Evolutionary conservation across 768 basidiomycete genomes (phyloP), one percentile per base, ranked within the genome.

Genomic region (Bullera alba): DNA sequence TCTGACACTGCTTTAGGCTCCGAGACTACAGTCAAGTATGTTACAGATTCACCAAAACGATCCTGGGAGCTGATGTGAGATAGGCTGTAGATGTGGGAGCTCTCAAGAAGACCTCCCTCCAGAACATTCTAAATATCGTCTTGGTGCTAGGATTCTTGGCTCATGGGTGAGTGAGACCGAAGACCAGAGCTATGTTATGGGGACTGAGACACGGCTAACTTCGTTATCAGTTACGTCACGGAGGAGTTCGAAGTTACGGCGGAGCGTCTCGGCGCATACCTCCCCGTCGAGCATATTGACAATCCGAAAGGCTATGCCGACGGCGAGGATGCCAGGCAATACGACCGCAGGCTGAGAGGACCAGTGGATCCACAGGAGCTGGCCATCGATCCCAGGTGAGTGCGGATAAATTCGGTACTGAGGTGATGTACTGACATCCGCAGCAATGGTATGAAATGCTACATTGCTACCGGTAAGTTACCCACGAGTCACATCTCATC

Each of bases 81-180:
- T 50, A 87, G 80, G 87, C 88, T 2, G 82, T 90, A 17, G 86
- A 90, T 74, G 84, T 89, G 44, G 82, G 84, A 0, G 78, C 82
- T n/a, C 71, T 84, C 23, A 80, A 77, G 63, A 84, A 84, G 69
- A 75, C 84, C 17, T 78, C 80, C 27, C 44, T 80, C 3, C 69
- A 88, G 81, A 88, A 86, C 0, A 90, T 93, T 65, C 73, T 93
- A 70, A 92, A 90, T 65, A 72, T 92, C 23, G 81, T 82, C 74
- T 90, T 91, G 84, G 86, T 79, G 16, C 83, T 43, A 21, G 91
- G 92, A 6, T 96, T 96, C 75, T 73, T 92, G 74, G 87, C 65
- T 12, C 60, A 63, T 35, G 39, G 55, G 44, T 47, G 45, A 19
- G 88, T 85, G n/a, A n/a, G 77, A 86, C 86, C 0, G 74, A 22